Evolutionary conservation across 2,329 filamentous ascomycete species (phyloP).

Genomic region (Penicillium nordicum): DNA sequence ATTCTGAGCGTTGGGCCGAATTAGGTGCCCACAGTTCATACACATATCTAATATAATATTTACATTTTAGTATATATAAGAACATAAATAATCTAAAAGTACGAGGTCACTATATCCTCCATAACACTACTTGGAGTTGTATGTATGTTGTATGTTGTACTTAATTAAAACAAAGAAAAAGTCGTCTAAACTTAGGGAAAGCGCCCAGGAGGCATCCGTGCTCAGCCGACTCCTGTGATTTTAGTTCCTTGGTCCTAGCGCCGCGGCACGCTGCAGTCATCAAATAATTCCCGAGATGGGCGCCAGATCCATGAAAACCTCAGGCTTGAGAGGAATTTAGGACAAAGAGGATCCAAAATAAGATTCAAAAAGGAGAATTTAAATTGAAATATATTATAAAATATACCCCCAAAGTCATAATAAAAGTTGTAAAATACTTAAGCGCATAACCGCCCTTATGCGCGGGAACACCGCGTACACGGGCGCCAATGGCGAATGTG

Average conservation of each 20-base stretch:
- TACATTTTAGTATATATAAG: too few species aligned
- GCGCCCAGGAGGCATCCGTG: slow-evolving; percentile 7
- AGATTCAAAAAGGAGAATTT: neutral
- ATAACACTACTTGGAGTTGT: too few species aligned
- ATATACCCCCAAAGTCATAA: neutral
- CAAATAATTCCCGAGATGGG: slow-evolving; percentile 10
- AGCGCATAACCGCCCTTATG: slow-evolving; percentile 11
- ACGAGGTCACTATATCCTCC: too few species aligned
- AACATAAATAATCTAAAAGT: too few species aligned
- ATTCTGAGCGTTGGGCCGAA: neutral
- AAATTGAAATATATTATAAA: neutral
- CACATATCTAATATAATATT: neutral
- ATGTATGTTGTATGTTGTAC: too few species aligned
- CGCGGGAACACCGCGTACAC: slow-evolving; percentile 4
- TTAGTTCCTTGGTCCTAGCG: slow-evolving; percentile 11
- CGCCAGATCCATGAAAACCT: slow-evolving; percentile 1
- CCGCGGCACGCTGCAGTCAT: slow-evolving; percentile 14
- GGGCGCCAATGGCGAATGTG: slow-evolving; percentile 7
- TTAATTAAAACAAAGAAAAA: neutral
- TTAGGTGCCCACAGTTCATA: neutral
- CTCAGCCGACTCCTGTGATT: slow-evolving; percentile 4
- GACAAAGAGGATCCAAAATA: neutral
- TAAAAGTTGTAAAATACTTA: neutral
- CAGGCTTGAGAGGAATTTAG: neutral
- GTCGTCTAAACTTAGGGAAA: slow-evolving; percentile 6